Evolutionary conservation across 192 early-diverging fungal species (phyloP).

Genomic region (Coemansia asiatica): DNA sequence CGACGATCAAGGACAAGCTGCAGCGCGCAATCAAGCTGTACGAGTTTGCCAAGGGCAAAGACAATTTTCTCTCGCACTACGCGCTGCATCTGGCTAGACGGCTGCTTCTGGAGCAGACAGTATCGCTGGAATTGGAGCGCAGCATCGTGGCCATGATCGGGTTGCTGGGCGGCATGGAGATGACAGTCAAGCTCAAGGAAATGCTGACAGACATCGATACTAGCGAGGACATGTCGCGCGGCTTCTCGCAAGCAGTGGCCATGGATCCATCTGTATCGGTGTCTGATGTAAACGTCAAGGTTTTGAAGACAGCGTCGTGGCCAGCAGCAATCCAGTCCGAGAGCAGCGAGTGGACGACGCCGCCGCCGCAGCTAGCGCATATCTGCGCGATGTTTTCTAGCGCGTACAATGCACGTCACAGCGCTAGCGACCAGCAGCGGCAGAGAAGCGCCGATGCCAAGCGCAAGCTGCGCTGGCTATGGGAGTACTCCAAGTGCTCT

Average conservation of each 20-base stretch:
- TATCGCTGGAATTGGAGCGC: conserved; percentile 81
- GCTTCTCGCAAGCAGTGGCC: not conserved
- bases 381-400: conserved; percentile 82
- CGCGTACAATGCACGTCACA: conserved; percentile 79
- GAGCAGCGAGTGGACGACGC: conserved; percentile 71
- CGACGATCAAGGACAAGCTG: not conserved
- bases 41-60: not conserved
- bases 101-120: conserved; percentile 79
- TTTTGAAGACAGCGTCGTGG: conserved; percentile 65
- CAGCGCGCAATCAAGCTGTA: not conserved
- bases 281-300: conserved; percentile 77
- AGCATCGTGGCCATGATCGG: conserved; percentile 82
- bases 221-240: conserved; percentile 8
- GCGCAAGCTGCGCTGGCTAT: conserved; percentile 79
- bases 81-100: conserved; percentile 86
- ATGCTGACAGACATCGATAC: conserved; percentile 83
- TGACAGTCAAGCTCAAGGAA: conserved; percentile 81
- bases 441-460: conserved; percentile 50
- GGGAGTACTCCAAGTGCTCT: conserved; percentile 80
- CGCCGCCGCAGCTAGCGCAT: conserved; percentile 81
- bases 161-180: conserved; percentile 81
- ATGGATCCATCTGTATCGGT: conserved; percentile 33
- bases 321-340: conserved; percentile 18
- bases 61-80: conserved; percentile 88
- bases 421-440: conserved; percentile 65